phyloP scores from a whole-genome alignment of 768 basidiomycete species.

The Lactifluus hygrophoroides region DNA sequence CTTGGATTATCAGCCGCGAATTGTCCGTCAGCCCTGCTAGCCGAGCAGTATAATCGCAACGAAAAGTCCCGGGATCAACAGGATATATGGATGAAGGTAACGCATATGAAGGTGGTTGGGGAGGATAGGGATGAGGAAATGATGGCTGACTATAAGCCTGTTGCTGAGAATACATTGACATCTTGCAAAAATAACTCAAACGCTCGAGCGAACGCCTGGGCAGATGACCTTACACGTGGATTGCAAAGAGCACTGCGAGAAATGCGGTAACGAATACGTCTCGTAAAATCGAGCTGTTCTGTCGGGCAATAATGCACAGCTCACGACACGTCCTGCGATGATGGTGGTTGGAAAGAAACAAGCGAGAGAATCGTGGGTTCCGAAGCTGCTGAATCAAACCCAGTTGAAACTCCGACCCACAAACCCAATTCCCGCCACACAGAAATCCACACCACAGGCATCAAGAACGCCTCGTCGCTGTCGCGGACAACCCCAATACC shows the following conservation, averaged over 20 bases:
- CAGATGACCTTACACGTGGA: conserved; percentile 14
- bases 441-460: conserved; percentile 1
- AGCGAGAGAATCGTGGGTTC: not conserved
- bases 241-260: conserved; percentile 6
- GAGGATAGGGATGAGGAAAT: conserved; percentile 24
- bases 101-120: conserved; percentile 42
- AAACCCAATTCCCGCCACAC: conserved; percentile 22
- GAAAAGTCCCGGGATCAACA: conserved; percentile 63
- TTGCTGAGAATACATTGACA: conserved; percentile 52
- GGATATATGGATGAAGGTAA: conserved; percentile 35
- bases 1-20: conserved; percentile 90
- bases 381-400: not conserved
- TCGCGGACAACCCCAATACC: conserved; percentile 28
- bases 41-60: conserved; percentile 66
- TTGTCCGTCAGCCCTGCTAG: conserved; percentile 85
- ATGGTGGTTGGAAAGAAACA: conserved; percentile 21
- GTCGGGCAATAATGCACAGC: conserved; percentile 16
- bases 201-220: conserved; percentile 12
- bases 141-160: conserved; percentile 44
- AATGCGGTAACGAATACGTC: conserved; percentile 11
- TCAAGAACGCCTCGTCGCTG: conserved; percentile 20
- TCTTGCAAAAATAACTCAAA: conserved; percentile 26
- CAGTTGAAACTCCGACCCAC: conserved; percentile 15
- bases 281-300: conserved; percentile 14
- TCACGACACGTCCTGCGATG: conserved; percentile 20